Evolutionary conservation across 192 early-diverging fungal species (phyloP).

Genomic region (Dissophora ornata): DNA sequence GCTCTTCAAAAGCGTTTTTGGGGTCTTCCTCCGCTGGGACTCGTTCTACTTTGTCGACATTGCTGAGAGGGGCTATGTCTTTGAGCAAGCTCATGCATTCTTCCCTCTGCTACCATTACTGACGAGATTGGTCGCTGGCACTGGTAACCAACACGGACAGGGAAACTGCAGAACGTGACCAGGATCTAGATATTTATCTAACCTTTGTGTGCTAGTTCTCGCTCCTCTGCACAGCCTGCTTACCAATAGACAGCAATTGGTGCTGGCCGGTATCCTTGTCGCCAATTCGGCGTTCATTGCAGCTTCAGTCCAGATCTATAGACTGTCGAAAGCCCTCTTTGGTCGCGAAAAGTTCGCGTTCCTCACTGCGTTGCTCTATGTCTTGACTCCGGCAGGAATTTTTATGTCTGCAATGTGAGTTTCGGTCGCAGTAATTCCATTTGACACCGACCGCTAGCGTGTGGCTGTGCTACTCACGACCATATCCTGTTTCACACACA

Average conservation of each 20-base stretch:
- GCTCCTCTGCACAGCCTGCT: constrained; percentile 56
- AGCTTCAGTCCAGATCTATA: constrained; percentile 78
- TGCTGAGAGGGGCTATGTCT: constrained; percentile 80
- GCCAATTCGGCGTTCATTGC: constrained; percentile 81
- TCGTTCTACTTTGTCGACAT: constrained; percentile 88
- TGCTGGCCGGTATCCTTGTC: constrained; percentile 74
- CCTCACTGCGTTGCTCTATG: constrained; percentile 76
- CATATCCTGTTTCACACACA: too few relatives aligned
- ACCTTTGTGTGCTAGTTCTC: constrained; percentile 55
- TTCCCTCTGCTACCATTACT: constrained; percentile 82
- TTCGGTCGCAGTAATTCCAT: too few relatives aligned
- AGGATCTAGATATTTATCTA: too few relatives aligned
- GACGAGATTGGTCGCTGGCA: constrained; percentile 64
- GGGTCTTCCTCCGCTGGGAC: constrained; percentile 88
- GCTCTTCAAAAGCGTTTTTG: constrained; percentile 48
- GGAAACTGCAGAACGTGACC: too few relatives aligned
- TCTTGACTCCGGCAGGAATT: constrained; percentile 79
- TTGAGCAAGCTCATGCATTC: constrained; percentile 92
- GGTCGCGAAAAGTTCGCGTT: constrained; percentile 66
- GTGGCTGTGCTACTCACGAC: too few relatives aligned
- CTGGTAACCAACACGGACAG: too few relatives aligned
- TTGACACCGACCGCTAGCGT: too few relatives aligned
- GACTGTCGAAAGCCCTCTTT: constrained; percentile 43
- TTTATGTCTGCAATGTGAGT: constrained; percentile 85
- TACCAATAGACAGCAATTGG: constrained; percentile 57